Conservation (phyloP, 495 filamentous ascomycete genomes). For the Aspergillus kassunensis region DNA sequence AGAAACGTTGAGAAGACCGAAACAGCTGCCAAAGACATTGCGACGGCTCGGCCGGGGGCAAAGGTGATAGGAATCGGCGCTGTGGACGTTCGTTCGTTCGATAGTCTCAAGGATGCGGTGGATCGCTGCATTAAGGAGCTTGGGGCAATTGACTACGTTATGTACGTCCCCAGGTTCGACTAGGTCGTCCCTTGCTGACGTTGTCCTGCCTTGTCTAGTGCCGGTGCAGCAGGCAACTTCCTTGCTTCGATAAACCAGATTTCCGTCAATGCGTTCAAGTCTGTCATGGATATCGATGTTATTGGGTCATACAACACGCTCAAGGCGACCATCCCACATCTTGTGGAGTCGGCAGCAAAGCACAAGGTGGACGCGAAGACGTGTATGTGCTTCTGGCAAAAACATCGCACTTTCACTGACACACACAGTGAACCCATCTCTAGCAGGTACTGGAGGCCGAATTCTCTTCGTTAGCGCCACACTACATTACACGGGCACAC, state of each 20-base stretch:
- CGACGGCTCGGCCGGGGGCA: conserved; percentile 66
- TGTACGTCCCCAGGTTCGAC: conserved; percentile 48
- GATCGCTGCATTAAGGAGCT: conserved; percentile 75
- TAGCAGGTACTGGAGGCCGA: conserved; percentile 65
- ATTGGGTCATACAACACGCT: conserved; percentile 90
- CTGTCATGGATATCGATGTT: conserved; percentile 95
- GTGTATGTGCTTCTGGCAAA: conserved; percentile 27
- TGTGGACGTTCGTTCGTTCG: conserved; percentile 76
- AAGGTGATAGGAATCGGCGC: conserved; percentile 82
- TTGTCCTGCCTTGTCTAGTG: conserved; percentile 46
- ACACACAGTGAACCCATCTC: conserved; percentile 30
- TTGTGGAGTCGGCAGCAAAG: conserved; percentile 66
- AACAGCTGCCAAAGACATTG: conserved; percentile 71
- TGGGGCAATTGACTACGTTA: conserved; percentile 87
- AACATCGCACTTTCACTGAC: not conserved
- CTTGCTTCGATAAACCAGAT: conserved; percentile 80
- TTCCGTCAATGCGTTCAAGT: conserved; percentile 84
- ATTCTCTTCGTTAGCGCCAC: conserved; percentile 87
- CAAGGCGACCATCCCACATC: conserved; percentile 81
- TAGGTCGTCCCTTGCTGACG: conserved; percentile 10
- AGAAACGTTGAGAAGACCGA: conserved; percentile 89
- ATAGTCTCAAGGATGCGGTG: conserved; percentile 66
- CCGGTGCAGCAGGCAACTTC: conserved; percentile 96
- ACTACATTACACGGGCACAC: conserved; percentile 79
- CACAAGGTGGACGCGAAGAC: conserved; percentile 49